Evolutionary conservation across 1,284 basidiomycete species (phyloP).

Genomic region (Malassezia pachydermatis): DNA sequence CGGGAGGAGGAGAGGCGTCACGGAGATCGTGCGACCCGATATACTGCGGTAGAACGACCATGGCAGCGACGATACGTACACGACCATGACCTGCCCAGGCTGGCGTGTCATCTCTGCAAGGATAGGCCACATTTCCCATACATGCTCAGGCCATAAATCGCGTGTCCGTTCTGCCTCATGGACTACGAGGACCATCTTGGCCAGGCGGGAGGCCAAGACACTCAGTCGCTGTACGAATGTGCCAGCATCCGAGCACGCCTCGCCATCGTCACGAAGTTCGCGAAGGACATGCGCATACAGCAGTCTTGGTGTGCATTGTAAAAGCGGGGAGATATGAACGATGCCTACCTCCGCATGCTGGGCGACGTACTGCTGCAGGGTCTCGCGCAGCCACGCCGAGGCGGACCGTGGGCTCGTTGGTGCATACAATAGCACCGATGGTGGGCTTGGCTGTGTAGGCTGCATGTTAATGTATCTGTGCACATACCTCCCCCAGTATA

Average conservation of each 20-base stretch:
- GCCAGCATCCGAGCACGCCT: slow-evolving; percentile 5
- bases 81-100: slow-evolving; percentile 22
- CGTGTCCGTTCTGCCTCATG: slow-evolving; percentile 33
- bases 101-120: slow-evolving; percentile 18
- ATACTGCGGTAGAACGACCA: slow-evolving; percentile 31
- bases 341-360: neutral
- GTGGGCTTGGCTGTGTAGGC: slow-evolving; percentile 1
- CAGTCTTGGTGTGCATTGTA: slow-evolving; percentile 9
- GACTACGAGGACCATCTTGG: slow-evolving; percentile 24
- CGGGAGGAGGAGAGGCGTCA: slow-evolving; percentile 26
- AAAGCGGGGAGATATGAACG: slow-evolving; percentile 6
- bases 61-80: slow-evolving; percentile 26
- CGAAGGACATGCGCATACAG: slow-evolving; percentile 10
- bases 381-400: neutral
- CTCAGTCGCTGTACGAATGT: slow-evolving; percentile 7
- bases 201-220: neutral
- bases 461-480: too few relatives aligned
- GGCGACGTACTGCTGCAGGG: neutral
- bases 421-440: slow-evolving; percentile 2
- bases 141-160: slow-evolving; percentile 39
- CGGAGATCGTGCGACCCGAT: slow-evolving; percentile 22
- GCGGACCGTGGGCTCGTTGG: slow-evolving; percentile 2
- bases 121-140: slow-evolving; percentile 29
- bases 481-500: slow-evolving; percentile 1
- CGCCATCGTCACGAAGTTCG: slow-evolving; percentile 2